Conservation (phyloP, 2,329 filamentous ascomycete species). For the Penicillium fuscoglaucum region DNA sequence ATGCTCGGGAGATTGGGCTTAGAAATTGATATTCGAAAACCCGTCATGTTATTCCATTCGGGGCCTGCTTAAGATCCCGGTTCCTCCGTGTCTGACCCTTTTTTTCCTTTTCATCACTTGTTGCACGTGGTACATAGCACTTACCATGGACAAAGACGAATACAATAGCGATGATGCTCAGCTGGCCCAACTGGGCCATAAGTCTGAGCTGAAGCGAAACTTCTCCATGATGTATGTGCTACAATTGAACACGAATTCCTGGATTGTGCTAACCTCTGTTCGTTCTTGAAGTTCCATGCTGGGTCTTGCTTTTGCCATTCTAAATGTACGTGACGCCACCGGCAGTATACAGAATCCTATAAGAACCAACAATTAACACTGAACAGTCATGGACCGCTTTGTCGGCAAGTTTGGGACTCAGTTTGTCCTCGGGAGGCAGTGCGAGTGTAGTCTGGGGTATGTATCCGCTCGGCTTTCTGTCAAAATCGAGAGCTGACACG, state of each 20-base stretch:
- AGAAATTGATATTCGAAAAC: constrained; percentile 20
- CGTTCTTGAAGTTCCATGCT: constrained; percentile 52
- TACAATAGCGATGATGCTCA: constrained; percentile 48
- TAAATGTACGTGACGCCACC: constrained; percentile 47
- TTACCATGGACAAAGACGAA: constrained; percentile 19
- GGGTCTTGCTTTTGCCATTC: constrained; percentile 62
- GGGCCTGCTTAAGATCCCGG: constrained; percentile 4
- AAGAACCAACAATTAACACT: constrained; percentile 7
- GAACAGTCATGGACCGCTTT: constrained; percentile 60
- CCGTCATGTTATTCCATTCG: constrained; percentile 12
- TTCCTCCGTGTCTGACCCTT: background rate
- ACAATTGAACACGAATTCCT: background rate
- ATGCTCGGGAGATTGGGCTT: background rate
- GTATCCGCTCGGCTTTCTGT: background rate
- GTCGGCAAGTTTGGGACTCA: constrained; percentile 58
- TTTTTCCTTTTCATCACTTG: constrained; percentile 7
- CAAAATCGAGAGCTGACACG: background rate
- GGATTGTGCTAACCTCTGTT: constrained; percentile 11
- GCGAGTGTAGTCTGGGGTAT: constrained; percentile 72
- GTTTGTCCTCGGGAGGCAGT: constrained; percentile 69
- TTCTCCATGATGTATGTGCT: constrained; percentile 52
- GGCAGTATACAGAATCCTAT: background rate
- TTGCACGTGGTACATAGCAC: constrained; percentile 3
- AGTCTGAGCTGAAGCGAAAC: constrained; percentile 58
- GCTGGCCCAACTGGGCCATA: constrained; percentile 58